Percentiles rank a stretch among this genome's conserved stretches.
phyloP scores from a whole-genome alignment of 2,329 filamentous ascomycete genomes.

The Epichloe sp. region DNA sequence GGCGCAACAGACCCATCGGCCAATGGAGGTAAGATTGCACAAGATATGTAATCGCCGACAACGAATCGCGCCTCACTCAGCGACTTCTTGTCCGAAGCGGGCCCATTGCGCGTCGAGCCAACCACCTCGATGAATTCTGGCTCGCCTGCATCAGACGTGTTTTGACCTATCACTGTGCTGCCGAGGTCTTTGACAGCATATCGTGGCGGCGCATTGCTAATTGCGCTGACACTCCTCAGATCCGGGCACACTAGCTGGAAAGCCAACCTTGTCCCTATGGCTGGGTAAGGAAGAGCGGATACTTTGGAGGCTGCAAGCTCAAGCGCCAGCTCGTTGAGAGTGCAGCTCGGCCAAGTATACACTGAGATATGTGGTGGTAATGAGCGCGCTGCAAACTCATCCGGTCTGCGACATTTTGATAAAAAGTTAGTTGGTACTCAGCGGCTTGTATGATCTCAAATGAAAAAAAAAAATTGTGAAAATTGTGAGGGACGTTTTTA shows the following conservation, averaged over 20 bases:
- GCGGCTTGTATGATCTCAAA: too few relatives aligned
- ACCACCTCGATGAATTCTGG: slow-evolving; percentile 24
- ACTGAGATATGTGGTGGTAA: slow-evolving; percentile 61
- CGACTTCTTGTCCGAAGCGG: slow-evolving; percentile 61
- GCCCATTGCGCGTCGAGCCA: slow-evolving; percentile 25
- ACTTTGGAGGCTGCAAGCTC: slow-evolving; percentile 57
- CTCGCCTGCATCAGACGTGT: slow-evolving; percentile 31
- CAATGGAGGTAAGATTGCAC: slow-evolving; percentile 64
- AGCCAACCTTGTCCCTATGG: slow-evolving; percentile 70
- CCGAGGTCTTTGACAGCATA: slow-evolving; percentile 75
- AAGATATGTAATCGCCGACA: slow-evolving; percentile 78
- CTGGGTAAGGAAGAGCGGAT: slow-evolving; percentile 55
- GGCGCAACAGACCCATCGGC: slow-evolving; percentile 62
- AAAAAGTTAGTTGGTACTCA: too few relatives aligned
- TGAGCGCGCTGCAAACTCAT: slow-evolving; percentile 50
- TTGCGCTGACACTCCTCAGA: slow-evolving; percentile 28
- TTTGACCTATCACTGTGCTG: slow-evolving; percentile 61
- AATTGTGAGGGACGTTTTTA: neutral
- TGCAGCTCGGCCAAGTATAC: slow-evolving; percentile 77
- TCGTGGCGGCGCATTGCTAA: slow-evolving; percentile 26
- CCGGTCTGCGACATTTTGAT: slow-evolving; percentile 34
- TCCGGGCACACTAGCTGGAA: slow-evolving; percentile 83
- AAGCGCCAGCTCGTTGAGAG: slow-evolving; percentile 66
- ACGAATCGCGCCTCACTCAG: slow-evolving; percentile 69
- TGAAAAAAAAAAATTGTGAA: too few relatives aligned